Percentiles rank a stretch among this genome's conserved stretches.
phyloP scores from a whole-genome alignment of 495 filamentous ascomycete species.

The Talaromyces ruber region DNA sequence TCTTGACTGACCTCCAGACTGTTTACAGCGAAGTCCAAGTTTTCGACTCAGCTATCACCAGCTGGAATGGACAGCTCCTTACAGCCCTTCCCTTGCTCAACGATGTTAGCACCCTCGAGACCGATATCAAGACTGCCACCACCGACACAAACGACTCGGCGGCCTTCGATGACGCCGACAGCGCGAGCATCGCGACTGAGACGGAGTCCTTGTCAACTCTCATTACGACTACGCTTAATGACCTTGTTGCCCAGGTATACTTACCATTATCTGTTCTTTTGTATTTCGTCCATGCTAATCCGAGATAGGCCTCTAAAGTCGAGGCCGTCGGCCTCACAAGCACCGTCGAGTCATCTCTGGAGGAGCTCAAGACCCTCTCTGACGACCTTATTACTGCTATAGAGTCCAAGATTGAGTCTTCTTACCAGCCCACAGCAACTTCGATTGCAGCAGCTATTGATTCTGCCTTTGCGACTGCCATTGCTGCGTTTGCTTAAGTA shows the following conservation, averaged over 20 bases:
- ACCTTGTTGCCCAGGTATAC: background rate
- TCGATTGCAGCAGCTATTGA: constrained; percentile 1
- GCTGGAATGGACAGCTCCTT: background rate
- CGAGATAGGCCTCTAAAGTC: background rate
- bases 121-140: constrained; percentile 4
- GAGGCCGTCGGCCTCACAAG: background rate
- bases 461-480: constrained; percentile 4
- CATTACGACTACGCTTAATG: background rate
- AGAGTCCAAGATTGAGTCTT: background rate
- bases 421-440: background rate
- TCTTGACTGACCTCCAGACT: background rate
- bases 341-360: background rate
- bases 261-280: background rate
- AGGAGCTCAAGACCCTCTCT: background rate
- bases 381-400: background rate
- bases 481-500: background rate
- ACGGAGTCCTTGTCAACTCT: background rate
- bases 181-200: background rate
- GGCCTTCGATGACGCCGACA: background rate
- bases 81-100: background rate
- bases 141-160: background rate
- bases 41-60: background rate
- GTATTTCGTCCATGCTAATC: background rate
- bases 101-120: background rate
- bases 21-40: background rate